phyloP scores from a whole-genome alignment of 192 early-diverging fungal species.

The Endogone sp. region DNA sequence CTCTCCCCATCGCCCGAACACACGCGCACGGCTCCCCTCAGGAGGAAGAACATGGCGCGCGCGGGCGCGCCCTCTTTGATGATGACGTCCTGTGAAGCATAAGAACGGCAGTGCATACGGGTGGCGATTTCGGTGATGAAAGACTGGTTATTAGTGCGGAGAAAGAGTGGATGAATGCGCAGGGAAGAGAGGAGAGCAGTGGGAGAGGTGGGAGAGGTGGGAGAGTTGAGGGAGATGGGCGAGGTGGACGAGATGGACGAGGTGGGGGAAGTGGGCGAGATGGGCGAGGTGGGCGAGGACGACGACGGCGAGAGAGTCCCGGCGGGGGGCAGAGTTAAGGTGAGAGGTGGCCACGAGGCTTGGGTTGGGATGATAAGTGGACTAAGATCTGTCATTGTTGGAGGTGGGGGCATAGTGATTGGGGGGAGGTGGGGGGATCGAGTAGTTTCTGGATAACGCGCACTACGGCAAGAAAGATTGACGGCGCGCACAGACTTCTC shows the following conservation, averaged over 20 bases:
- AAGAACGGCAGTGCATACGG: conserved; percentile 23
- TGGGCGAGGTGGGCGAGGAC: not conserved
- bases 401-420: too few species aligned
- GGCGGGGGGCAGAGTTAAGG: too few species aligned
- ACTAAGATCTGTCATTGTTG: too few species aligned
- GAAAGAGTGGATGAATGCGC: conserved; percentile 27
- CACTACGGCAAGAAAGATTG: too few species aligned
- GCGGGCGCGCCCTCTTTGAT: conserved; percentile 37
- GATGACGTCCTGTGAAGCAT: conserved; percentile 19
- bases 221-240: not conserved
- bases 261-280: not conserved
- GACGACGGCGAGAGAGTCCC: not conserved
- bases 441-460: too few species aligned
- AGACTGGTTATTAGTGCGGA: conserved; percentile 23
- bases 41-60: conserved; percentile 51
- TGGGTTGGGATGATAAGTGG: too few species aligned
- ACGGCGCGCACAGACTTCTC: too few species aligned
- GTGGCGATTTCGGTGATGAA: conserved; percentile 27
- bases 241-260: not conserved
- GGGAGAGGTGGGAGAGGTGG: not conserved
- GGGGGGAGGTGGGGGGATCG: too few species aligned
- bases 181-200: conserved; percentile 5
- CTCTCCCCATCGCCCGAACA: conserved; percentile 46
- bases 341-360: too few species aligned
- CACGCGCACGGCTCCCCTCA: conserved; percentile 44